These are phyloP conservation scores for Mortierella sp. DNA, from an alignment of 371 early-diverging fungal species.

Conservation along the genomic window DNA sequence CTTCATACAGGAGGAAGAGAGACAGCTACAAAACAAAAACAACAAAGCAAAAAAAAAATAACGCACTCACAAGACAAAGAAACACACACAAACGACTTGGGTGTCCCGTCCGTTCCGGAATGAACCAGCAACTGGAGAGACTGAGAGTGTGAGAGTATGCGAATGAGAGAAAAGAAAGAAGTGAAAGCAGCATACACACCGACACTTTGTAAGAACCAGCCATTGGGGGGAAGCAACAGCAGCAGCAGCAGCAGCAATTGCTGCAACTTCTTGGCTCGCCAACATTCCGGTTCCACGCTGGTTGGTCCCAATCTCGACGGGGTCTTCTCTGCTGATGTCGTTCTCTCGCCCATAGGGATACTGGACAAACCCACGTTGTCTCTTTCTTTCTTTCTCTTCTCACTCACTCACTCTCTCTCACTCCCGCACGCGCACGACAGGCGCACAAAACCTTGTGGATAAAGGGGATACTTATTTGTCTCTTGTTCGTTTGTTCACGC, in stretches of 20 bases:
- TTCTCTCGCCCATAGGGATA: neutral
- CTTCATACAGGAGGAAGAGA: neutral
- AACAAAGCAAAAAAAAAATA: neutral
- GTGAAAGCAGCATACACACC: neutral
- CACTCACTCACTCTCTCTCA: neutral
- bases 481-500: neutral
- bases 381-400: neutral
- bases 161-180: neutral
- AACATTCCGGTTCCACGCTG: slow-evolving; percentile 12
- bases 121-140: slow-evolving; percentile 8
- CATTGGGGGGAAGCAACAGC: neutral
- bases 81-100: neutral
- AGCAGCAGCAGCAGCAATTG: too few relatives aligned
- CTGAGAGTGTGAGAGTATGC: neutral
- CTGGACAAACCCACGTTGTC: neutral
- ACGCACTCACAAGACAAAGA: neutral
- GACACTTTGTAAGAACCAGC: neutral
- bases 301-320: slow-evolving; percentile 1
- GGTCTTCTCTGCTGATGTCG: neutral
- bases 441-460: neutral
- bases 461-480: slow-evolving; percentile 1
- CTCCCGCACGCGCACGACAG: neutral
- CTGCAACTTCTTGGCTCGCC: neutral
- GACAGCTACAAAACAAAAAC: neutral
- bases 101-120: slow-evolving; percentile 7